A percentile compares a stretch with the other conserved stretches of the same genome.
Evolutionary conservation across 495 filamentous ascomycete genomes (phyloP).

Genomic region (Xanthoparmelia taractica): DNA sequence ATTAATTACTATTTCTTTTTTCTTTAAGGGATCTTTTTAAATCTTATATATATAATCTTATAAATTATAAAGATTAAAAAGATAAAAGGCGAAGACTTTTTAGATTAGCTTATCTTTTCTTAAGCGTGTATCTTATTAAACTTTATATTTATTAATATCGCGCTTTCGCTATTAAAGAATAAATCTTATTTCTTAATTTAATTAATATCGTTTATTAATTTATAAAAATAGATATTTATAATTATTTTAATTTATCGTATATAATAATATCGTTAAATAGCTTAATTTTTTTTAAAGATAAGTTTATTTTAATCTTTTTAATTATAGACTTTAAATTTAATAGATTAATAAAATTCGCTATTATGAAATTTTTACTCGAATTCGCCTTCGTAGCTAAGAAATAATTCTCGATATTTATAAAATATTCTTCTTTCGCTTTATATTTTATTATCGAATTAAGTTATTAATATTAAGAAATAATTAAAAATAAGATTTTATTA

Average conservation of each 20-base stretch:
- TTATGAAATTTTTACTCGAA: no score
- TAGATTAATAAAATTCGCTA: no score
- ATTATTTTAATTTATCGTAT: constrained; percentile 1
- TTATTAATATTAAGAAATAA: neutral
- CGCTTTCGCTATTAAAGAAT: neutral
- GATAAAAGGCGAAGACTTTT: neutral
- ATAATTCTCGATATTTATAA: neutral
- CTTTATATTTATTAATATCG: neutral
- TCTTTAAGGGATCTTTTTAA: neutral
- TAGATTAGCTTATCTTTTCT: neutral
- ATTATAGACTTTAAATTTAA: no score
- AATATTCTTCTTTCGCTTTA: neutral
- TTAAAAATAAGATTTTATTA: neutral
- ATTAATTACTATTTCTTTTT: constrained; percentile 1
- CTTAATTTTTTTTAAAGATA: neutral
- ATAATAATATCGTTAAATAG: neutral
- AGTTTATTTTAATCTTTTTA: neutral
- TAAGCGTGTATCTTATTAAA: constrained; percentile 5
- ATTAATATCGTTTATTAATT: constrained; percentile 1
- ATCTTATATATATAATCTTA: neutral
- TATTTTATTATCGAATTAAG: neutral
- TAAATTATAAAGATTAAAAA: neutral
- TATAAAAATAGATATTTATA: neutral
- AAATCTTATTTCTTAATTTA: neutral
- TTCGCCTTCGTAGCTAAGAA: no score